phyloP scores from a whole-genome alignment of 257 asterid species.

The Lantana camara region DNA sequence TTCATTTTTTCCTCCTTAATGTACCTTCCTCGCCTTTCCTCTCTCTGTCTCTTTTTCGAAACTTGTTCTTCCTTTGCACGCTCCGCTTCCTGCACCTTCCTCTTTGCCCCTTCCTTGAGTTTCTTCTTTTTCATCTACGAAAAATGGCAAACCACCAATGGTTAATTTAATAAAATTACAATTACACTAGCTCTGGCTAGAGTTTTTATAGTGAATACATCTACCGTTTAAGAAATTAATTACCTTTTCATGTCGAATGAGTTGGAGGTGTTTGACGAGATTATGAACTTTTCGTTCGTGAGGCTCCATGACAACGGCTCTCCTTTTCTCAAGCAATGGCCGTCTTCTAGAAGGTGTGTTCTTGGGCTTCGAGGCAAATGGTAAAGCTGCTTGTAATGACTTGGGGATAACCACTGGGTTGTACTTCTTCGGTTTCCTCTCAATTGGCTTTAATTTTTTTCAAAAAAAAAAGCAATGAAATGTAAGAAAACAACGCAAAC shows the following conservation, averaged over 20 bases:
- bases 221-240: neutral
- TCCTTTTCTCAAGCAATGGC: constrained; percentile 47
- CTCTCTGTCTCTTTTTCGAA: constrained; percentile 80
- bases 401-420: constrained; percentile 81
- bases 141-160: constrained; percentile 11
- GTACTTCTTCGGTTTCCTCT: constrained; percentile 82
- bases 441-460: constrained; percentile 82
- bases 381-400: constrained; percentile 68
- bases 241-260: constrained; percentile 72
- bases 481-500: constrained; percentile 10
- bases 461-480: constrained; percentile 8
- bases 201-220: neutral
- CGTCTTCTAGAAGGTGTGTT: constrained; percentile 49
- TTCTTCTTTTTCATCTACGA: constrained; percentile 67
- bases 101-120: constrained; percentile 59
- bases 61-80: constrained; percentile 77
- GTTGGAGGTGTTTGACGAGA: constrained; percentile 72
- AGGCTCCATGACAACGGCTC: constrained; percentile 93
- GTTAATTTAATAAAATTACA: constrained; percentile 3
- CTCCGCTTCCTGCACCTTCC: constrained; percentile 56
- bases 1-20: constrained; percentile 66
- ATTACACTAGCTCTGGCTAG: neutral
- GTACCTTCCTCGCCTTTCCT: constrained; percentile 81
- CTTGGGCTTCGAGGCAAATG: constrained; percentile 84
- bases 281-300: constrained; percentile 63